Base-by-base conservation (phyloP, 371 early-diverging fungal genomes). In the Funneliformis caledonium region DNA sequence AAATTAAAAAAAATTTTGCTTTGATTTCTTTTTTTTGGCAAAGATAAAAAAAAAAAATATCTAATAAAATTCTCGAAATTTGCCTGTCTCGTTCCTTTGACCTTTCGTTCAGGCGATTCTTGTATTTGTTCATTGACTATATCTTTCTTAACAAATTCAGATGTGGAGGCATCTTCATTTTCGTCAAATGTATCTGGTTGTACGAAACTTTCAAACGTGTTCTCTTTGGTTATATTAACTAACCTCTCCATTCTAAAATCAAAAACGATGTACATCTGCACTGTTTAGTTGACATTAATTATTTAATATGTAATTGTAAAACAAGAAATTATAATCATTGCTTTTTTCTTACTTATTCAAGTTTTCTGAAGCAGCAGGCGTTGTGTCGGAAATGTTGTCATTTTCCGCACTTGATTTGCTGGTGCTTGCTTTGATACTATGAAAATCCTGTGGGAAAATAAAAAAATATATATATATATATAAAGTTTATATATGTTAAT, bases 371-470 rank as follows among this genome's bases (percentile, higher is more conserved):
- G 56, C 16, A 19, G 6, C 19, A 0, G 56, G n/a, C 19, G 19
- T 56, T 56, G 56, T 37, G 1, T 33, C 26, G 75, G n/a, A 33
- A 26, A 11, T 64, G 64, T 31, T 76, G 1, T 56, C 26, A 22
- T 11, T 37, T n/a, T 48, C 33, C 11, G 22, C 16, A 19, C 8
- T 6, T 14, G 59, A 14, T 59, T 75, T 37, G 19, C 16, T 68
- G 16, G 69, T 50, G 19, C 16, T 68, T n/a, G 69, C 69, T 68
- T 78, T 78, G 52, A 78, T 5, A 50, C 78, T 78, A 69, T 78
- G 78, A 43, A 64, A 62, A 45, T 43, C n/a, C 78, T 78, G 26
- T 10, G 16, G 16, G 14, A 9, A 72, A 45, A 48, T 10, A 72
- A 72, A n/a, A 43, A 22, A n/a, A 64, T 37, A 64, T 19, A 64